Conservation (phyloP, 495 filamentous ascomycete species). For the Tuber calosporum region DNA sequence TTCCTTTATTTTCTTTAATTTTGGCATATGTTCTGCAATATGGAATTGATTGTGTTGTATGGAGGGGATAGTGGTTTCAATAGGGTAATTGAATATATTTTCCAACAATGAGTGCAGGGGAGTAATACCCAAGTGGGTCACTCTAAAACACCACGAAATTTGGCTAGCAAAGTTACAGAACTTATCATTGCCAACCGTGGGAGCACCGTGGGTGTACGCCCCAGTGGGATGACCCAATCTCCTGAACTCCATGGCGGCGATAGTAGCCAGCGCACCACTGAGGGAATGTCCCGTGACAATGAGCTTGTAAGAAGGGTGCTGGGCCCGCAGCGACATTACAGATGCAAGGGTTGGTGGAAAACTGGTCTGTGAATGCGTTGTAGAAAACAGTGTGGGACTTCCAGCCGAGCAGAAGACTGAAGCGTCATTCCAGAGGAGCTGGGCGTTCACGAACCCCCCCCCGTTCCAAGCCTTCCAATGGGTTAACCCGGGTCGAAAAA, state of each 20-base stretch:
- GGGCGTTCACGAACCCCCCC: constrained; percentile 58
- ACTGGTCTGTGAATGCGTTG: constrained; percentile 49
- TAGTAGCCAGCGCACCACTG: constrained; percentile 55
- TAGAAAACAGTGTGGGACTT: constrained; percentile 53
- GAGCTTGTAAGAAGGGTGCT: constrained; percentile 48
- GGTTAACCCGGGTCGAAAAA: too few relatives aligned
- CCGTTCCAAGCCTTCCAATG: too few relatives aligned
- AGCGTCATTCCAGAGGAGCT: constrained; percentile 42
- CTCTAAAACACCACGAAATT: constrained; percentile 51
- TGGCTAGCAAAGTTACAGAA: constrained; percentile 50
- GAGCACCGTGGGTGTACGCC: constrained; percentile 58
- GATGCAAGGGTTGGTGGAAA: constrained; percentile 45
- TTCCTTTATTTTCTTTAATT: background rate
- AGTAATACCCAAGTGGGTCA: constrained; percentile 48
- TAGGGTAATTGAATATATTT: background rate
- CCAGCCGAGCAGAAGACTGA: constrained; percentile 50
- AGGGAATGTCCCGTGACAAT: constrained; percentile 56
- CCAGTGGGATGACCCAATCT: constrained; percentile 45
- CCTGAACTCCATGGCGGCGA: constrained; percentile 54
- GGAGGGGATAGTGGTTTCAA: background rate
- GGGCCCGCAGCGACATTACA: constrained; percentile 41
- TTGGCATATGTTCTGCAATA: background rate
- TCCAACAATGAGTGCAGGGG: background rate
- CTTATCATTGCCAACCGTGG: constrained; percentile 51
- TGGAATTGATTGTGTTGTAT: background rate